These are phyloP conservation scores for Malassezia psittaci DNA, from an alignment of 1,284 basidiomycete genomes.

Conservation along the genomic window DNA sequence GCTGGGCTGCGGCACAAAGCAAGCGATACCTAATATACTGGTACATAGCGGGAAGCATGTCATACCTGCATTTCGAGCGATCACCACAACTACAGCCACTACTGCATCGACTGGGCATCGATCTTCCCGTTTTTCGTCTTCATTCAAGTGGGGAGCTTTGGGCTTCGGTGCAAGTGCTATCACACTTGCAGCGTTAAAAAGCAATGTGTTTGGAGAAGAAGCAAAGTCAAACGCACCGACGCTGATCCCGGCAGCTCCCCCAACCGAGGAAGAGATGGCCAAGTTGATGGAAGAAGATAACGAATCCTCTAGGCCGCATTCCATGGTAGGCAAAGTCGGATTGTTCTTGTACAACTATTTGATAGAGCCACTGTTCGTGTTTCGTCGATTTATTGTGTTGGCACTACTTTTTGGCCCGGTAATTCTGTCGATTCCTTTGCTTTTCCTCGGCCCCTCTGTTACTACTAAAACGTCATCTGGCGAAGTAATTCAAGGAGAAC, in stretches of 20 bases:
- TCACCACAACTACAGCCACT: no score
- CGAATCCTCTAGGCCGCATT: neutral
- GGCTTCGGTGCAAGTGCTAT: neutral
- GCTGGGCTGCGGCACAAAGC: neutral
- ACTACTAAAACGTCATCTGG: slow-evolving; percentile 1
- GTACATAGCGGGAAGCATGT: no score
- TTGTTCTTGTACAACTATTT: slow-evolving; percentile 50
- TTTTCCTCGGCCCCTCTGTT: slow-evolving; percentile 57
- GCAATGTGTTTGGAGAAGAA: neutral
- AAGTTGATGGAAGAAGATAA: neutral
- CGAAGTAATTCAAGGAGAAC: slow-evolving; percentile 27
- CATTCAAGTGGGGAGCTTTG: neutral
- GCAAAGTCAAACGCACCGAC: neutral
- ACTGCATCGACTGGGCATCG: no score
- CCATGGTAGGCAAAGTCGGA: neutral
- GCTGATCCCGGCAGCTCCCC: neutral
- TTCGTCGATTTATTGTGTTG: slow-evolving; percentile 72
- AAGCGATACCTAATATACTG: no score
- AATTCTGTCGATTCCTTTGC: slow-evolving; percentile 70
- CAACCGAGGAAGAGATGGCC: neutral
- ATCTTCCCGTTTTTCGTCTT: no score
- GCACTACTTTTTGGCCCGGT: slow-evolving; percentile 78
- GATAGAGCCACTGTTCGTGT: slow-evolving; percentile 76
- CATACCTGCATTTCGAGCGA: no score
- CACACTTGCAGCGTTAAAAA: neutral